Evolutionary conservation across 768 basidiomycete genomes (phyloP), one percentile per base, ranked within the genome.

Genomic region (Boletellus ananiceps): DNA sequence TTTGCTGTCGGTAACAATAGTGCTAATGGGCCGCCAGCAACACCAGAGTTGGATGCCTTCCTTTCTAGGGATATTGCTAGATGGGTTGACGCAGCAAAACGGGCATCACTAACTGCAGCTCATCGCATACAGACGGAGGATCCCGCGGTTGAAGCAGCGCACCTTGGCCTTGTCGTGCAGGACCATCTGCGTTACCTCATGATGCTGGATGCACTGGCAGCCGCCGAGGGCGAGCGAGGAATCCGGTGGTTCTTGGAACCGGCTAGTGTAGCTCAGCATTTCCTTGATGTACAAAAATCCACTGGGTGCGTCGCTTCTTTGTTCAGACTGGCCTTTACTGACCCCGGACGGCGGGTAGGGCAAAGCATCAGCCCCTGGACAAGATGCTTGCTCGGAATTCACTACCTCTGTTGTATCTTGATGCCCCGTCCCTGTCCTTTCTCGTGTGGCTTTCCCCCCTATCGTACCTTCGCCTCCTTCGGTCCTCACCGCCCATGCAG

Each of bases 221-320:
- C 48, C 12, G 69, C 73, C 12, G 71, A 75, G 47, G 79, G 79
- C 50, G 79, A 81, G 23, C 77, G 75, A 33, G 86, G 87, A 1
- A 74, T 85, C 35, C 74, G 80, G 46, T 91, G 89, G 89, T 90
- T 91, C 62, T 79, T 74, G 46, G 83, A 83, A 34, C 60, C 65
- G 5, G 46, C 54, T 31, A 55, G 5, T 14, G 53, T 55, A 38
- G 50, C 55, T 23, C 66, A 52, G 51, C 48, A 57, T 50, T 57
- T 55, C 16, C 37, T 51, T 19, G 48, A 46, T 46, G 38, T 55
- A 25, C 52, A 66, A 47, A 57, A 55, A 38, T n/a, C 51, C 11
- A 11, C 41, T 34, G 51, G 43, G 65, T 58, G 34, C 8, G 61
- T 55, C 49, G 36, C 35, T 21, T 45, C 14, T 36, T 53, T 40